Percentiles rank a stretch among this genome's conserved stretches.
phyloP scores from a whole-genome alignment of 2,329 filamentous ascomycete genomes.

The Torrubiellomyces zombiae region DNA sequence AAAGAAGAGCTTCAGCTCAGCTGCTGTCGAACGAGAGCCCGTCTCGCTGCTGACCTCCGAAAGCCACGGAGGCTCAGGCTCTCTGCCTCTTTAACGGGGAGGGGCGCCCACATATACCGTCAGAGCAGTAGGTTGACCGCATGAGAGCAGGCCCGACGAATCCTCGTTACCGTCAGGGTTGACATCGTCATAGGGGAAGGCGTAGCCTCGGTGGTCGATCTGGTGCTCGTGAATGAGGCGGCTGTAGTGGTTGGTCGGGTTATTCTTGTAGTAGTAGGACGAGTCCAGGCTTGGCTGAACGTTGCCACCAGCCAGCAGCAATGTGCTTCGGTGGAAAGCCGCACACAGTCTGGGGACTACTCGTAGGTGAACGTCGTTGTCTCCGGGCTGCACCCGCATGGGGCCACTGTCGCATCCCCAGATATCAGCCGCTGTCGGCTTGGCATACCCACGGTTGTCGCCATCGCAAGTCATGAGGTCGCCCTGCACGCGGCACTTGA shows the following conservation, averaged over 20 bases:
- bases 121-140: constrained; percentile 9
- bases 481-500: constrained; percentile 21
- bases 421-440: constrained; percentile 27
- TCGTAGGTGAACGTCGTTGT: constrained; percentile 23
- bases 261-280: constrained; percentile 25
- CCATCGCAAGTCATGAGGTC: constrained; percentile 21
- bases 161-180: constrained; percentile 38
- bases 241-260: constrained; percentile 37
- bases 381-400: constrained; percentile 19
- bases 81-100: constrained; percentile 1
- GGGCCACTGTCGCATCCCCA: constrained; percentile 34
- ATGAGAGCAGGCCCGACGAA: constrained; percentile 21
- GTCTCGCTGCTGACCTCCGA: too few relatives aligned
- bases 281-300: constrained; percentile 23
- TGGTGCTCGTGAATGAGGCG: constrained; percentile 44
- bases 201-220: constrained; percentile 43
- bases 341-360: constrained; percentile 32
- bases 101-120: constrained; percentile 14
- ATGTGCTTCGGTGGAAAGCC: constrained; percentile 30
- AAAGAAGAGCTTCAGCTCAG: too few relatives aligned
- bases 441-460: constrained; percentile 24
- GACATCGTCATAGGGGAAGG: constrained; percentile 54
- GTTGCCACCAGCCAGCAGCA: constrained; percentile 28
- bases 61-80: too few relatives aligned
- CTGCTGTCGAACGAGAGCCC: too few relatives aligned